A percentile compares a stretch with the other conserved stretches of the same genome.
These are phyloP conservation scores for Vicia faba DNA, from an alignment of 306 rosid genomes.

Conservation along the genomic window DNA sequence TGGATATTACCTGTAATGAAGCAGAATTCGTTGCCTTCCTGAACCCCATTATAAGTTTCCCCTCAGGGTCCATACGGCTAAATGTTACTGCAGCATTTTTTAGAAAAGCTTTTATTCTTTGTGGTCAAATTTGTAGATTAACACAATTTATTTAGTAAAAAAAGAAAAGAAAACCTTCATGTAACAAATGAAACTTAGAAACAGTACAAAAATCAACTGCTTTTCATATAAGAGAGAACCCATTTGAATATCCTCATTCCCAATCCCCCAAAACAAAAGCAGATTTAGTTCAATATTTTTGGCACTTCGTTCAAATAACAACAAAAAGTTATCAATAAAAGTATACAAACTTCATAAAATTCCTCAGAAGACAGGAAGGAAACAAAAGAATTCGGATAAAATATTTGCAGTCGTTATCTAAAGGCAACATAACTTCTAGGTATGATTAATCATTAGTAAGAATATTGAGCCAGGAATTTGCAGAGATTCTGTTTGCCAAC, in stretches of 20 bases:
- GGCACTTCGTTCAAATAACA: slow-evolving; percentile 6
- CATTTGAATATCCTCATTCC: slow-evolving; percentile 26
- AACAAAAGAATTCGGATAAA: slow-evolving; percentile 11
- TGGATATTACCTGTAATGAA: slow-evolving; percentile 71
- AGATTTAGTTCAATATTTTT: slow-evolving; percentile 4
- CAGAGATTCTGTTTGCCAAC: slow-evolving; percentile 13
- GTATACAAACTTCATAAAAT: slow-evolving; percentile 4
- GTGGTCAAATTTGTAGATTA: slow-evolving; percentile 18
- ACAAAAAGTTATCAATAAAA: background rate
- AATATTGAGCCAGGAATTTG: slow-evolving; percentile 21
- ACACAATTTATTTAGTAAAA: slow-evolving; percentile 1
- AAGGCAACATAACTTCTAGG: slow-evolving; percentile 19
- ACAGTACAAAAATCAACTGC: slow-evolving; percentile 23
- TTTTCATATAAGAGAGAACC: slow-evolving; percentile 21
- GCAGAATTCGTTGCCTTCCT: slow-evolving; percentile 82
- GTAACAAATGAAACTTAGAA: slow-evolving; percentile 11
- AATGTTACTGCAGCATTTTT: slow-evolving; percentile 71
- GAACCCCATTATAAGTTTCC: slow-evolving; percentile 96
- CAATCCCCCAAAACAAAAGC: slow-evolving; percentile 20
- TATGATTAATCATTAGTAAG: slow-evolving; percentile 11
- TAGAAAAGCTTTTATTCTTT: background rate
- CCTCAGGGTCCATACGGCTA: slow-evolving; percentile 99
- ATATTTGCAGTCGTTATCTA: slow-evolving; percentile 20
- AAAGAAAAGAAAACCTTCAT: background rate
- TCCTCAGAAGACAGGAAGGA: slow-evolving; percentile 11